These are phyloP conservation scores for Colletotrichum sp. DNA, from an alignment of 2,329 filamentous ascomycete genomes.

Conservation along the genomic window DNA sequence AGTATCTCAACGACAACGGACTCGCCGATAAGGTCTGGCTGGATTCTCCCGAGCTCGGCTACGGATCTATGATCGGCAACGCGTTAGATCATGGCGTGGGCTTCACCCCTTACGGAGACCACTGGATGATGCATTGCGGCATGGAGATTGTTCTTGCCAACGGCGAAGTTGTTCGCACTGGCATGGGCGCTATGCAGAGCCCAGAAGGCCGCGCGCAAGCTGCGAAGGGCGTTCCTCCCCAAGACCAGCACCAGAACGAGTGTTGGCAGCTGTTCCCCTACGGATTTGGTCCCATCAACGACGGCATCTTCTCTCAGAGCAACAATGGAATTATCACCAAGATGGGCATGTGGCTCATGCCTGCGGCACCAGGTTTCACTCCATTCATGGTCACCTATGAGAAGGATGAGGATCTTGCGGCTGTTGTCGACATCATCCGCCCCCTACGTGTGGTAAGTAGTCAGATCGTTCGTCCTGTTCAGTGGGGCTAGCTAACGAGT, in stretches of 20 bases:
- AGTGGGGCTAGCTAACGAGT: neutral
- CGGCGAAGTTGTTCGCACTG: conserved; percentile 49
- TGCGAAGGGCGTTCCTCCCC: conserved; percentile 36
- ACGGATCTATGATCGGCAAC: conserved; percentile 50
- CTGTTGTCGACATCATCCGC: conserved; percentile 40
- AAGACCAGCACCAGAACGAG: conserved; percentile 30
- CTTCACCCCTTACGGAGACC: conserved; percentile 47
- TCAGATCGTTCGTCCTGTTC: rapidly evolving
- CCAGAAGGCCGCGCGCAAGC: conserved; percentile 36
- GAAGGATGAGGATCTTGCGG: conserved; percentile 36
- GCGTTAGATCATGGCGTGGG: conserved; percentile 50
- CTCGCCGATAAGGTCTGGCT: conserved; percentile 45
- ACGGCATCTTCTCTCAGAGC: conserved; percentile 56
- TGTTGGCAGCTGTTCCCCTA: conserved; percentile 41
- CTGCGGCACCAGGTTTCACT: conserved; percentile 36
- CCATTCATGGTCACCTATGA: conserved; percentile 44
- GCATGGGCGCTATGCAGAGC: conserved; percentile 47
- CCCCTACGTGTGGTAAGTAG: conserved; percentile 27
- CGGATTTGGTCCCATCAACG: conserved; percentile 41
- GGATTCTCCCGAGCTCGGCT: conserved; percentile 46
- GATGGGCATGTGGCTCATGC: conserved; percentile 53
- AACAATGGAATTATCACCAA: conserved; percentile 60
- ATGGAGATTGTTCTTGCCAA: conserved; percentile 50
- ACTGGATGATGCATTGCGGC: conserved; percentile 42
- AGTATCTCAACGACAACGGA: conserved; percentile 48